These are phyloP conservation scores for Wickerhamiella shivajii DNA, from an alignment of 805 yeast species.

Conservation along the genomic window DNA sequence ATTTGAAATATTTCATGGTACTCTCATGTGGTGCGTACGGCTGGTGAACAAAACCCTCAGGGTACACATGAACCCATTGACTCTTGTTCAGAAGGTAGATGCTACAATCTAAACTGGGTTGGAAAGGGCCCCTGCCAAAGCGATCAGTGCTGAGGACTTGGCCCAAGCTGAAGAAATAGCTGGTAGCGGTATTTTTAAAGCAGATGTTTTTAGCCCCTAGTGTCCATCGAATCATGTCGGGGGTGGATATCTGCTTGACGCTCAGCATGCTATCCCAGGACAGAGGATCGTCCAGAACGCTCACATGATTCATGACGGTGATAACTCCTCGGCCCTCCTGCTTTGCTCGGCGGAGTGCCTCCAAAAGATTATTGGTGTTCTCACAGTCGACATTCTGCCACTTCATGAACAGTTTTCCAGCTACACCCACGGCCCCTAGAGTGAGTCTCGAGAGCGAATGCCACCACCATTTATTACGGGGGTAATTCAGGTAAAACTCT, in stretches of 20 bases:
- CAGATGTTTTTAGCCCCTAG: conserved; percentile 88
- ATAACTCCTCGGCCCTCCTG: conserved; percentile 58
- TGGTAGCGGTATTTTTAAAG: conserved; percentile 30
- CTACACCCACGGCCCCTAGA: conserved; percentile 47
- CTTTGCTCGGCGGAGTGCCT: conserved; percentile 47
- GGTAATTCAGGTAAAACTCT: conserved; percentile 30
- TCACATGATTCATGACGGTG: conserved; percentile 81
- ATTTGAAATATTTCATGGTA: conserved; percentile 87
- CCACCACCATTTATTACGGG: conserved; percentile 49
- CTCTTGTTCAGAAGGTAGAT: conserved; percentile 35
- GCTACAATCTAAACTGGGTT: conserved; percentile 77
- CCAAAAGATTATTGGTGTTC: conserved; percentile 48
- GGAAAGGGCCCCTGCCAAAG: conserved; percentile 89
- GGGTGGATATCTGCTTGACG: conserved; percentile 40
- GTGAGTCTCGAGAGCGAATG: conserved; percentile 52
- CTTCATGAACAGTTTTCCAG: conserved; percentile 46
- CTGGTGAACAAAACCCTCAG: conserved; percentile 90
- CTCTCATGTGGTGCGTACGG: conserved; percentile 57
- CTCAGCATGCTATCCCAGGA: conserved; percentile 78
- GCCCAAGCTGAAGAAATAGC: conserved; percentile 63
- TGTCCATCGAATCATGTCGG: conserved; percentile 78
- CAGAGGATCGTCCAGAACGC: conserved; percentile 67
- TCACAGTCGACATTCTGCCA: conserved; percentile 51
- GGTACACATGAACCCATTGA: conserved; percentile 82
- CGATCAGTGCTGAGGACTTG: conserved; percentile 77